Conservation (phyloP, 768 basidiomycete species). For the Mycena capillaripes region DNA sequence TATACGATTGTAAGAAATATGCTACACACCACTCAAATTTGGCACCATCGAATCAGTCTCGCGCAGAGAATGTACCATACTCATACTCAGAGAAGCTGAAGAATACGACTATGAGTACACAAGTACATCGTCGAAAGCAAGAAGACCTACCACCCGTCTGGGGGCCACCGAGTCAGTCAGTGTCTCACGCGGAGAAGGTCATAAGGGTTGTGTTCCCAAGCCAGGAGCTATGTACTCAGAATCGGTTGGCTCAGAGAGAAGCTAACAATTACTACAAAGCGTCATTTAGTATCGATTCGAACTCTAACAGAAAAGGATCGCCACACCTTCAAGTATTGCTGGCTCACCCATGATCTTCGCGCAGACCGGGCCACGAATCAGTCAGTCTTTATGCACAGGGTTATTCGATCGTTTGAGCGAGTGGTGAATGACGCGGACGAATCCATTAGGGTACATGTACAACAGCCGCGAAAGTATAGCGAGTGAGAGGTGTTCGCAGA, state of each 20-base stretch:
- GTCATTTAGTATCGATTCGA: neutral
- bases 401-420: constrained; percentile 20
- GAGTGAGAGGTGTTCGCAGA: constrained; percentile 10
- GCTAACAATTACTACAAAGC: neutral
- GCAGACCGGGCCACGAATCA: constrained; percentile 12
- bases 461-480: constrained; percentile 27
- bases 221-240: neutral
- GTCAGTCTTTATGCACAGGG: constrained; percentile 25
- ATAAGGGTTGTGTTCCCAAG: too few species aligned
- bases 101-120: neutral
- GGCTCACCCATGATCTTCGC: neutral
- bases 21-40: too few species aligned
- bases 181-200: neutral
- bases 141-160: neutral
- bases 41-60: too few species aligned
- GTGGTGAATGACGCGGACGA: constrained; percentile 20
- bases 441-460: constrained; percentile 37
- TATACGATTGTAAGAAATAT: too few species aligned
- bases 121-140: too few species aligned
- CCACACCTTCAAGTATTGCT: constrained; percentile 13
- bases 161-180: neutral
- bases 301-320: neutral
- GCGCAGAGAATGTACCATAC: too few species aligned
- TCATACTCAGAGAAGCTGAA: neutral
- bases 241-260: neutral